These are phyloP conservation scores for Lactarius hatsudake DNA, from an alignment of 768 basidiomycete species.

Conservation along the genomic window DNA sequence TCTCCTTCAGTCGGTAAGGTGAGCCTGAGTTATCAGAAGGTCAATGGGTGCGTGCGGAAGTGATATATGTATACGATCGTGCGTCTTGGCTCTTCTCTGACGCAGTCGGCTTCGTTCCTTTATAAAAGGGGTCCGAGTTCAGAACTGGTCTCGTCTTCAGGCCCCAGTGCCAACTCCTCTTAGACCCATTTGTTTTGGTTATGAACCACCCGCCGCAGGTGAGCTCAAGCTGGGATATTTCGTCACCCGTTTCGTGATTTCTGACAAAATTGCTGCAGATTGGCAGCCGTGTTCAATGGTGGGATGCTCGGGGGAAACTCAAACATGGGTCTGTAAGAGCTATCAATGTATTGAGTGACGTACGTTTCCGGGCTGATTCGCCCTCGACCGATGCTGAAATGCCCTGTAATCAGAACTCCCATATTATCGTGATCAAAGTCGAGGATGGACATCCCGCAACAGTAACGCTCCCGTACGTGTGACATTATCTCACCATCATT, in stretches of 20 bases:
- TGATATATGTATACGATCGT: constrained; percentile 10
- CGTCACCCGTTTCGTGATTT: constrained; percentile 19
- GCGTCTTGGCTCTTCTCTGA: constrained; percentile 3
- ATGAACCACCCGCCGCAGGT: constrained; percentile 55
- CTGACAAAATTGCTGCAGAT: constrained; percentile 39
- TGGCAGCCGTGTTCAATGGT: constrained; percentile 70
- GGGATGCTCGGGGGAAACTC: constrained; percentile 51
- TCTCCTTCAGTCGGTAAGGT: not conserved
- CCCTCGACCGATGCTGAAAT: constrained; percentile 1
- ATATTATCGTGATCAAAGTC: constrained; percentile 50
- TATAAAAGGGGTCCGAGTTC: constrained; percentile 10
- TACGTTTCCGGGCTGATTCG: constrained; percentile 34
- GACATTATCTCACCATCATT: not conserved
- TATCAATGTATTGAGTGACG: constrained; percentile 55
- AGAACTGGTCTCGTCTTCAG: constrained; percentile 14
- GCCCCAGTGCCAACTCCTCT: constrained; percentile 23
- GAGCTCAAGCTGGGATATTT: not conserved
- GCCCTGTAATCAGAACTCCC: constrained; percentile 49
- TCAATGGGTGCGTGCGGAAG: constrained; percentile 15
- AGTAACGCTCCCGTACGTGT: constrained; percentile 58
- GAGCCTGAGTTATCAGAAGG: not conserved
- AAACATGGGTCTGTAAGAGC: constrained; percentile 59
- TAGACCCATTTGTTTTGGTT: constrained; percentile 58
- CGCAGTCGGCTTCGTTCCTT: not conserved
- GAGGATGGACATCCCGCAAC: constrained; percentile 40